Base-by-base conservation (phyloP, 768 basidiomycete genomes). In the Macrolepiota dolichaula region DNA sequence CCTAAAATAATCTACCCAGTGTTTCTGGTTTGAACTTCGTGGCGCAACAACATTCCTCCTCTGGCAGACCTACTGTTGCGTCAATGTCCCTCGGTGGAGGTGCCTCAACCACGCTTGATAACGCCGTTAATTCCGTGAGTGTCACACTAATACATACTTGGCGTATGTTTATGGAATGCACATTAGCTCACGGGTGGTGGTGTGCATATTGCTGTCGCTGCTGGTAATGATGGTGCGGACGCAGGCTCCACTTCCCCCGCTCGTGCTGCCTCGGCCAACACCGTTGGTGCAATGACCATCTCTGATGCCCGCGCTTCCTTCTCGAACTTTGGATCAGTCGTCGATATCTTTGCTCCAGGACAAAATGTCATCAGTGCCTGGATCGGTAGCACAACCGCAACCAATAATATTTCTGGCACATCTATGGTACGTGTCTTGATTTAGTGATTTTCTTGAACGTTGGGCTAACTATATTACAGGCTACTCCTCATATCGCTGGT, bases 321-420 rank as follows among this genome's bases (percentile, higher is more conserved):
- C 73, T 79, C 77, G 53, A 79, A 79, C 69, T 77, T 67, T 53
- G 79, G 79, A n/a, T n/a, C 68, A n/a, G 64, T 71, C 47, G 73
- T 80, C 61, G 74, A 79, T 61, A 59, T 79, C 63, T 77, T 76
- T 58, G 79, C 77, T 9, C 77, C 78, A 35, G 79, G 78, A 19
- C 53, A 59, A 10, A 64, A 68, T 55, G 64, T 79, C 47, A 72
- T 70, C 51, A 70, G 68, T 61, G 54, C 74, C 11, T 71, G 73
- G 70, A 73, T 67, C 13, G 70, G 64, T 12, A 68, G 66, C 63
- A 66, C 47, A 57, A 70, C 67, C 37, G 65, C 67, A 17, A 69
- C 67, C 17, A 66, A 67, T 53, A 62, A 46, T 62, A 67, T 68
- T 32, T 67, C 64, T 35, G 70, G 70, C 19, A 68, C 69, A 7